Evolutionary conservation across 805 yeast species (phyloP), one percentile per base, ranked within the genome.

Genomic region (Barnettozyma botsteinii): DNA sequence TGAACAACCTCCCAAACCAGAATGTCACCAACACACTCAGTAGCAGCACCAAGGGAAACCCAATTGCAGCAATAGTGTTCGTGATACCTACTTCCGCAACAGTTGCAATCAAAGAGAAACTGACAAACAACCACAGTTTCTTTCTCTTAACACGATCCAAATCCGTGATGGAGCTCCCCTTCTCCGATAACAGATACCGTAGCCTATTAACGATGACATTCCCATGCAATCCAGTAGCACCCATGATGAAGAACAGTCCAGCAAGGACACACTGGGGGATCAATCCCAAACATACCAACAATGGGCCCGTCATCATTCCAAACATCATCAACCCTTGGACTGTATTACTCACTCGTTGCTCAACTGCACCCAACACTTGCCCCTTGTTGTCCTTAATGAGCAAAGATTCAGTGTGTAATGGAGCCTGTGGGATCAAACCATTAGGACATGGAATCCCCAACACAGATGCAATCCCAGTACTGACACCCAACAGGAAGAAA

Each of bases 381-480:
- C 54, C 43, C 13, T 41, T 23, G 23, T 41, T 45, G 12, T 65
- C 65, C 9, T 59, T 57, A 5, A 84, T 78, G 31, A 86, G 73
- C 23, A 91, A 62, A 0, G 96, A 77, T 31, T 73, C 75, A 0
- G 98, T 88, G 52, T 91, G 98, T 26, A 93, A 57, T 3, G 98
- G 98, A 0, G 98, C 98, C 60, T 91, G 98, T 1, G 98, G 98
- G 32, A 91, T 91, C 24, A 91, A 67, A 0, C 98, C 98, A 61
- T 93, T 93, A 0, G 98, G 98, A 3, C 97, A 88, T 0, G 98
- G 98, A 2, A 93, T 70, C 0, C 98, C 98, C 10, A 91, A 55
- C 1, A 91, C 61, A 0, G 98, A 98, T 3, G 95, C 70, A 1
- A 91, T 60, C 0, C 95, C 94, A 0, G 98, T 93, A 5, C 89